Evolutionary conservation across 1,284 basidiomycete species (phyloP).

Genomic region (Phylloporus gajari): DNA sequence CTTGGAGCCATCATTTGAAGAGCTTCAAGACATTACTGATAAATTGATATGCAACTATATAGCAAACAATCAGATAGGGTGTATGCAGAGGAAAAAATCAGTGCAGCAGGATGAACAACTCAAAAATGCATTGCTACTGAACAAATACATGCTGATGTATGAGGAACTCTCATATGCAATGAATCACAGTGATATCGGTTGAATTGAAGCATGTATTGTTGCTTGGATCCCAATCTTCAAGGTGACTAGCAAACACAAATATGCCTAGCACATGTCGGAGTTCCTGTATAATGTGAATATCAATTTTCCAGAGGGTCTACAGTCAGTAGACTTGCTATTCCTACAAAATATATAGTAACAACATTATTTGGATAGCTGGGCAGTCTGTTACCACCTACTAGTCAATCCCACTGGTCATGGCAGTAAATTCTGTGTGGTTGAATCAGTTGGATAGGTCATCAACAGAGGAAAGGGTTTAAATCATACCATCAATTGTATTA

Average conservation of each 20-base stretch:
- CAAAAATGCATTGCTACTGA: not conserved
- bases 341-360: not conserved
- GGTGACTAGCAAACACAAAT: conserved; percentile 2
- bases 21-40: not conserved
- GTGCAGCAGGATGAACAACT: not conserved
- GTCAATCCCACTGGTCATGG: not conserved
- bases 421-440: not conserved
- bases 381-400: not conserved
- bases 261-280: not conserved
- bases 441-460: not conserved
- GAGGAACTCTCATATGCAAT: not conserved
- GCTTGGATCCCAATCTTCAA: not conserved
- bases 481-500: not conserved
- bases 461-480: not conserved
- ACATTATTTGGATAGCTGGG: not conserved
- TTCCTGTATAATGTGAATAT: not conserved
- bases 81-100: not conserved
- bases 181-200: not conserved
- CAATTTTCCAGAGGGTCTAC: not conserved
- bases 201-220: not conserved
- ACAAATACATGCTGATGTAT: not conserved
- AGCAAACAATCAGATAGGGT: not conserved
- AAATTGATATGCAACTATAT: not conserved
- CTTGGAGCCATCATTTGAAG: not conserved
- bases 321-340: not conserved